Percentiles rank a stretch among this genome's conserved stretches.
phyloP scores from a whole-genome alignment of 2,329 filamentous ascomycete genomes.

The Colletotrichum costaricense region DNA sequence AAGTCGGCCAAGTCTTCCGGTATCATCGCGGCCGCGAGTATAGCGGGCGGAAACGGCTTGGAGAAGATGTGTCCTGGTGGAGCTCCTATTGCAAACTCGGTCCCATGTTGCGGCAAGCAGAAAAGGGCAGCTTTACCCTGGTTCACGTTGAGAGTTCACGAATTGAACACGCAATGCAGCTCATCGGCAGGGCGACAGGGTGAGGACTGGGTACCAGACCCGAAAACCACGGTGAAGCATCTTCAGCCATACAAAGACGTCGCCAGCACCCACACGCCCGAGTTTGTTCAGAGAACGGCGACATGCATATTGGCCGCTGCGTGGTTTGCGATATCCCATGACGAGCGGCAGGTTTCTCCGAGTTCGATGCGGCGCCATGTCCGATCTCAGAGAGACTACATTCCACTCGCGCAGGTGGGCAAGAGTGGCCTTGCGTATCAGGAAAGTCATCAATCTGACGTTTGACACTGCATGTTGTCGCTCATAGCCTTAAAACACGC shows the following conservation, averaged over 20 bases:
- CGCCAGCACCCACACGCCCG: constrained; percentile 2
- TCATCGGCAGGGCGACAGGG: neutral
- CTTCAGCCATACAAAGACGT: neutral
- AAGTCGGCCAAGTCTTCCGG: constrained; percentile 1
- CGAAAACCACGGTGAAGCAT: constrained; percentile 23
- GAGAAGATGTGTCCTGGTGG: neutral
- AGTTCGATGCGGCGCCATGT: constrained; percentile 4
- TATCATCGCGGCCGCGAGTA: constrained; percentile 4
- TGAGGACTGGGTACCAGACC: neutral
- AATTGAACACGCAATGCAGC: constrained; percentile 7
- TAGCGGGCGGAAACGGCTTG: neutral
- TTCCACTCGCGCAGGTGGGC: neutral
- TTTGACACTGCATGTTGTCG: neutral
- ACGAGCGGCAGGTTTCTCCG: constrained; percentile 7
- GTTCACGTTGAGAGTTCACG: neutral
- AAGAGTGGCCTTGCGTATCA: neutral
- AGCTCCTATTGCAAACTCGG: neutral
- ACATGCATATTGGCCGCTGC: neutral
- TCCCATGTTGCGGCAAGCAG: neutral
- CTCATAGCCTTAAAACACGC: constrained; percentile 2
- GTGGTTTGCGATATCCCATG: constrained; percentile 6
- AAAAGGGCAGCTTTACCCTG: neutral
- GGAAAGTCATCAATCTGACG: constrained; percentile 1
- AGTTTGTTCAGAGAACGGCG: neutral
- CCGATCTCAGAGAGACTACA: constrained; percentile 7